phyloP scores from a whole-genome alignment of 169 alveolate genomes.

The Eimeria praecox region DNA sequence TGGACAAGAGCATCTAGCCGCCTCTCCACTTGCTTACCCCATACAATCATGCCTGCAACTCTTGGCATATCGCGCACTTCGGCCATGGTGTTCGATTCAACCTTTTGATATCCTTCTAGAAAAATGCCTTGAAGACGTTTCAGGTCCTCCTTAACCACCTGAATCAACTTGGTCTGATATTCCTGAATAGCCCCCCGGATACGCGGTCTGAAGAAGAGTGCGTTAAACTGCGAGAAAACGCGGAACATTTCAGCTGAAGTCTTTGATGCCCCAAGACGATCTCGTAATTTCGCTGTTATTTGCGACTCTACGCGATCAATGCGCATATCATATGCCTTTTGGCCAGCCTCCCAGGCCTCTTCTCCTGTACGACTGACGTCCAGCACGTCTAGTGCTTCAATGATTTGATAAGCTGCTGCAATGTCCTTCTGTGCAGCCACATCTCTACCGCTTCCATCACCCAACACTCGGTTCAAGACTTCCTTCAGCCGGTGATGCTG shows the following conservation, averaged over 20 bases:
- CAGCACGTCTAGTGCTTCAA: conserved; percentile 87
- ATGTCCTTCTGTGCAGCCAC: conserved; percentile 90
- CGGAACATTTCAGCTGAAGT: conserved; percentile 98
- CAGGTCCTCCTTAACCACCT: conserved; percentile 94
- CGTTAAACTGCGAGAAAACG: conserved; percentile 95
- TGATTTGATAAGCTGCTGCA: conserved; percentile 90
- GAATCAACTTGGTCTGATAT: conserved; percentile 96
- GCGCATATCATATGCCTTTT: conserved; percentile 91
- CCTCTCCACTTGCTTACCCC: conserved; percentile 96
- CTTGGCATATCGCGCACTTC: conserved; percentile 96
- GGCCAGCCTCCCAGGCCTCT: conserved; percentile 85
- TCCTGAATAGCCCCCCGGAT: conserved; percentile 98
- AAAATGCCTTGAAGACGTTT: conserved; percentile 93
- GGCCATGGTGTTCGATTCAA: conserved; percentile 94
- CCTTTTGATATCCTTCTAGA: conserved; percentile 93
- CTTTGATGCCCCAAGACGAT: conserved; percentile 96
- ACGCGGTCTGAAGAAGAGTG: conserved; percentile 97
- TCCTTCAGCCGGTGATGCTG: conserved; percentile 96
- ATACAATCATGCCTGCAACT: conserved; percentile 96
- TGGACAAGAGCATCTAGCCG: conserved; percentile 88
- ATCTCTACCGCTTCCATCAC: conserved; percentile 85
- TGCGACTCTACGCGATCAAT: conserved; percentile 97
- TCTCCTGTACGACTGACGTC: conserved; percentile 87
- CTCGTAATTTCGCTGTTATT: conserved; percentile 96
- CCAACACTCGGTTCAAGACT: conserved; percentile 90